Conservation (phyloP, 345 rosid genomes). For the Ricinus communis region DNA sequence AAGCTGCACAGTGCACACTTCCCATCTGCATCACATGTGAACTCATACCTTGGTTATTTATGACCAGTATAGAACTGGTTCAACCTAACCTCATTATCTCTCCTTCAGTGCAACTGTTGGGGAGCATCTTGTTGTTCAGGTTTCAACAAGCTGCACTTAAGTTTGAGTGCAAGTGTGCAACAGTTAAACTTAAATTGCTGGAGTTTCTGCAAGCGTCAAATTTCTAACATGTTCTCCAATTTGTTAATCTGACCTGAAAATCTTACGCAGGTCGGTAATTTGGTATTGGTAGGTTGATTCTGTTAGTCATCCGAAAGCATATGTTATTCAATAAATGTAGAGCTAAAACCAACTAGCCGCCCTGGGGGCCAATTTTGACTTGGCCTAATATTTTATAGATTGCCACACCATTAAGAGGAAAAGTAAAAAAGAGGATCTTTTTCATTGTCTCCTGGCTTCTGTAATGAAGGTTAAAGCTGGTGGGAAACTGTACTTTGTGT, state of each 20-base stretch:
- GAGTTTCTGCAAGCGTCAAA: not conserved
- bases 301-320: not conserved
- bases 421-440: too few species aligned
- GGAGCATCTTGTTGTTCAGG: too few species aligned
- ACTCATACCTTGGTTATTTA: not conserved
- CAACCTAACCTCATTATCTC: too few species aligned
- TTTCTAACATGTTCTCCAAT: not conserved
- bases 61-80: not conserved
- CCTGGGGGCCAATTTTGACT: slow-evolving; percentile 25
- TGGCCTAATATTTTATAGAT: not conserved
- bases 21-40: too few species aligned
- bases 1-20: too few species aligned
- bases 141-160: too few species aligned
- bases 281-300: slow-evolving; percentile 17
- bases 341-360: slow-evolving; percentile 6
- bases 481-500: not conserved
- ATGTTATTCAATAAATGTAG: not conserved
- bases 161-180: too few species aligned
- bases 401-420: not conserved
- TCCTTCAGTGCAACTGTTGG: too few species aligned
- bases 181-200: not conserved
- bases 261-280: slow-evolving; percentile 3
- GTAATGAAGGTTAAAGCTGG: not conserved
- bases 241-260: slow-evolving; percentile 7
- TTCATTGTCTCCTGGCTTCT: too few species aligned